Evolutionary conservation across 805 yeast species (phyloP).

Genomic region (Metschnikowia hibisci): DNA sequence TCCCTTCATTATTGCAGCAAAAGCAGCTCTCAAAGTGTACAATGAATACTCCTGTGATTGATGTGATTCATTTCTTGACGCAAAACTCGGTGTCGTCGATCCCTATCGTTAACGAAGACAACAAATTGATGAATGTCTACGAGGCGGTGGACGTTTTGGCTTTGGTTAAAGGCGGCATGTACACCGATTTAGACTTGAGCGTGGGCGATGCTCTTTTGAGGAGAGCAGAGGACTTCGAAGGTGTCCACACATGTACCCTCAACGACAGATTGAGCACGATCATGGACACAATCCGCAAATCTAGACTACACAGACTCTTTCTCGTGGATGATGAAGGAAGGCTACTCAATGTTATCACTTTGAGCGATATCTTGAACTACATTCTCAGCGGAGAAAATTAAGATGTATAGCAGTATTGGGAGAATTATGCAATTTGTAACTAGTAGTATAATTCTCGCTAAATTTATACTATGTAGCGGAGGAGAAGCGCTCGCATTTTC

Average conservation of each 20-base stretch:
- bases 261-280: conserved; percentile 83
- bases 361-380: conserved; percentile 86
- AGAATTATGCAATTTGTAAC: neutral
- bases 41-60: conserved; percentile 89
- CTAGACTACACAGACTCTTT: conserved; percentile 86
- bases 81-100: conserved; percentile 82
- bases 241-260: conserved; percentile 92
- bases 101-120: conserved; percentile 82
- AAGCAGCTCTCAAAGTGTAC: conserved; percentile 68
- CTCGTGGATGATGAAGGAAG: conserved; percentile 83
- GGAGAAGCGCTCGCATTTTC: conserved; percentile 1
- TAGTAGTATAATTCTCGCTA: neutral
- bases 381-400: conserved; percentile 60
- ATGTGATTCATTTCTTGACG: conserved; percentile 80
- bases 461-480: too few relatives aligned
- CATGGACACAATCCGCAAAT: conserved; percentile 87
- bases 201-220: conserved; percentile 96
- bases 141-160: conserved; percentile 95
- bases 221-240: conserved; percentile 93
- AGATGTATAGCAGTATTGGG: neutral
- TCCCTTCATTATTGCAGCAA: conserved; percentile 58
- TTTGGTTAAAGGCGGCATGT: conserved; percentile 88
- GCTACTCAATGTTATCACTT: conserved; percentile 78
- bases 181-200: conserved; percentile 81
- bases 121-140: conserved; percentile 74